Base-by-base conservation (phyloP, 2,329 filamentous ascomycete genomes). In the Claviceps humidiphila region DNA sequence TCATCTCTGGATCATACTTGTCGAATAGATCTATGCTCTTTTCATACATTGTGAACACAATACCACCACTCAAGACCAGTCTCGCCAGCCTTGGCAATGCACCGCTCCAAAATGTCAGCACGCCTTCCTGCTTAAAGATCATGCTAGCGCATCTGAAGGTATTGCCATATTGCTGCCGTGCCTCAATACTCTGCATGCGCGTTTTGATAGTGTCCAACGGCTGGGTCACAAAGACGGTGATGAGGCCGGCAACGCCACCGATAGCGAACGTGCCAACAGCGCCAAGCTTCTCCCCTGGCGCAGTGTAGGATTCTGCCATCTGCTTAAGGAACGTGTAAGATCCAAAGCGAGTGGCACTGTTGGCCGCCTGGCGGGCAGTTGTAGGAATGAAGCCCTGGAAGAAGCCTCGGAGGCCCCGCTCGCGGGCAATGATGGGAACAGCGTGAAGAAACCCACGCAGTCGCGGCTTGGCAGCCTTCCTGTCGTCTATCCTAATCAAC, bases 21-120 rank as follows among this genome's bases (percentile, higher is more conserved):
- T 88, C 80, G 74, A 98, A 81, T 53, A 89, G 61, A 51, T 96
- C 91, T 74, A 97, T 97, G 54, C 85, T 87, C 78, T 96, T 96
- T 73, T 97, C 91, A 66, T 96, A 93, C 84, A 97, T 94, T 22
- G 93, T 94, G 64, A 98, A 98, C 42, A 98, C 93, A 63, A 98
- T 95, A 17, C 93, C 93, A 52, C 93, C 93, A 63, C 89, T 96
- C 68, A 97, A 69, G 43, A 96, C 86, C 59, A 98, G 67, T 53
- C 93, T 76, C 24, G 82, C 91, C 61, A 98, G 69, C 51, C 93
- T 76, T 1, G 93, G 93, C 59, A 97, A 64, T 22, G 93, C 91
- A 26, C 93, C 93, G 59, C 87, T 91, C 93, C 93, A 98, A 58
- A 97, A 87, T 1, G 90, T 95, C 42, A 91, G 66, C 13, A 97